Evolutionary conservation across 345 rosid genomes (phyloP).

Genomic region (Cardamine resedifolia): DNA sequence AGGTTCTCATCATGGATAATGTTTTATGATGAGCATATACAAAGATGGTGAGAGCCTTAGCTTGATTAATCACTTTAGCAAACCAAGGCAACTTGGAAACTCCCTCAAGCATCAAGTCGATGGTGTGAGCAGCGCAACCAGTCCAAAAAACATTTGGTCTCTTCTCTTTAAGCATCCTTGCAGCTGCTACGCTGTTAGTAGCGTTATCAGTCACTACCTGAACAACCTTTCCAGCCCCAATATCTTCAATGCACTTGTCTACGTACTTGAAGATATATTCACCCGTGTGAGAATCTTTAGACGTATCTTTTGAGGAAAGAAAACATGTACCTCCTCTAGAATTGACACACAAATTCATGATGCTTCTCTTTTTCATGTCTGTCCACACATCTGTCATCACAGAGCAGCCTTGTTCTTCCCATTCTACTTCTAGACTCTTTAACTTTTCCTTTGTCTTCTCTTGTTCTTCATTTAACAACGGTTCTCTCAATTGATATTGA

Average conservation of each 20-base stretch:
- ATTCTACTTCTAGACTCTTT: not conserved
- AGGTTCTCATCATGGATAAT: not conserved
- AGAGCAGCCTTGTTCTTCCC: not conserved
- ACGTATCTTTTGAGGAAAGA: not conserved
- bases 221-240: not conserved
- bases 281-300: not conserved
- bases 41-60: not conserved
- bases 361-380: not conserved
- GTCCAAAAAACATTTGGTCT: not conserved
- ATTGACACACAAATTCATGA: not conserved
- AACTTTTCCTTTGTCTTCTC: not conserved
- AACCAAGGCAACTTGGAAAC: not conserved
- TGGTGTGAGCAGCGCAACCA: not conserved
- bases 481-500: not conserved
- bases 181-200: not conserved
- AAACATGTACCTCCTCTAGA: not conserved
- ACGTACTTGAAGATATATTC: not conserved
- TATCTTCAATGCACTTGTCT: not conserved
- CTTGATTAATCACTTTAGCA: not conserved
- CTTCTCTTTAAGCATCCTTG: not conserved
- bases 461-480: not conserved
- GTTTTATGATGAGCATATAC: slow-evolving; percentile 12
- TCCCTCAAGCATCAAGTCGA: not conserved
- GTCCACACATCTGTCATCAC: not conserved
- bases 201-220: not conserved